phyloP scores from a whole-genome alignment of 345 rosid species.

The Citrus cavaleriei region DNA sequence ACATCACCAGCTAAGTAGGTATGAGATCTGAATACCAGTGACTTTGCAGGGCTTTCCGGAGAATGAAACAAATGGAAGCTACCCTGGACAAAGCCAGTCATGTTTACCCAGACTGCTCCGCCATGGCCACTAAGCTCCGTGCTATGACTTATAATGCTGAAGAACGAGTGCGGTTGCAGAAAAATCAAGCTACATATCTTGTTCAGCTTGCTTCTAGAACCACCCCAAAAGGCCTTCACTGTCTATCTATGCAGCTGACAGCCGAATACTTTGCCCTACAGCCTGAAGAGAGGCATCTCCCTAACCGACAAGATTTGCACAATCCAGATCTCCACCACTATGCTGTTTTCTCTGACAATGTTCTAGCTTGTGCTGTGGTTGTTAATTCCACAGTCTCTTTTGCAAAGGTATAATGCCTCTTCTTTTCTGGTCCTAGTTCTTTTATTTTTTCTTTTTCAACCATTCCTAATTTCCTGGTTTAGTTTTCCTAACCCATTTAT shows the following conservation, averaged over 20 bases:
- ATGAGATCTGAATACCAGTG: constrained; percentile 16
- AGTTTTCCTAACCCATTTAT: neutral
- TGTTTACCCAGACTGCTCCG: constrained; percentile 59
- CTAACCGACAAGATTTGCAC: constrained; percentile 47
- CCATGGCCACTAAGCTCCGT: constrained; percentile 64
- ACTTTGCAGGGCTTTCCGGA: constrained; percentile 64
- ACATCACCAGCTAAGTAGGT: neutral
- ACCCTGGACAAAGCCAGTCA: constrained; percentile 54
- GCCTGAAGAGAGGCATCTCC: constrained; percentile 67
- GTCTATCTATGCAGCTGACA: constrained; percentile 86
- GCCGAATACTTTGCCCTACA: constrained; percentile 63
- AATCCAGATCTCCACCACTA: constrained; percentile 65
- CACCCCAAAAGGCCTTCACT: constrained; percentile 91
- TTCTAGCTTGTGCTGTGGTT: constrained; percentile 85
- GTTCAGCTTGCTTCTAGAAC: constrained; percentile 84
- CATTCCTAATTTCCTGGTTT: neutral
- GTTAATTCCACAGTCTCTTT: constrained; percentile 69
- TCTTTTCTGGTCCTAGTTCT: neutral
- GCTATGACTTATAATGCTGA: constrained; percentile 73
- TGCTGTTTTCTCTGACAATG: constrained; percentile 82
- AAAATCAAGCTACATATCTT: constrained; percentile 61
- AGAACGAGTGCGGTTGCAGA: constrained; percentile 67
- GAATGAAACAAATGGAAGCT: constrained; percentile 58
- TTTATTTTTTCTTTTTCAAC: neutral
- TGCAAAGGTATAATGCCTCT: constrained; percentile 52